Conservation (phyloP, 352 stramenopile species). For the Globisporangium alternatum region DNA sequence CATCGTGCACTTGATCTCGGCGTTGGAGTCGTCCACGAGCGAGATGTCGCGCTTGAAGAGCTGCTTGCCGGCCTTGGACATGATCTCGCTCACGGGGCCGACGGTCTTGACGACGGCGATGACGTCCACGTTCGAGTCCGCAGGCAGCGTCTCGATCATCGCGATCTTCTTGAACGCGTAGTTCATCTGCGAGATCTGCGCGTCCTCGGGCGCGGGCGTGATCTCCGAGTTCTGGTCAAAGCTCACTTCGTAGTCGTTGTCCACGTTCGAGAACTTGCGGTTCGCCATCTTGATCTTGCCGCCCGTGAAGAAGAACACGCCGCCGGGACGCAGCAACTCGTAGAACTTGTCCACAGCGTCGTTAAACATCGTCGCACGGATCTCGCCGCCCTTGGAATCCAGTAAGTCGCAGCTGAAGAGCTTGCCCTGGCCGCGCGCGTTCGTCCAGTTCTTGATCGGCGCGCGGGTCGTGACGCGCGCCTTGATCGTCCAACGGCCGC, state of each 20-base stretch:
- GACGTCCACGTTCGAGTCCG: constrained; percentile 92
- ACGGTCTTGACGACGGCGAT: constrained; percentile 95
- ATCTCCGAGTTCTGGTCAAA: constrained; percentile 97
- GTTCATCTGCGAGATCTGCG: constrained; percentile 86
- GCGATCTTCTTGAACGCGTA: constrained; percentile 95
- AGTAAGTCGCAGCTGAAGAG: constrained; percentile 97
- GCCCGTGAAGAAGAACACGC: constrained; percentile 94
- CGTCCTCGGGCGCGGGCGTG: constrained; percentile 84
- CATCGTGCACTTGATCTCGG: constrained; percentile 96
- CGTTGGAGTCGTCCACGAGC: constrained; percentile 94
- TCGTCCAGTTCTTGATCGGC: constrained; percentile 95
- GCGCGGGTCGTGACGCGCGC: constrained; percentile 92
- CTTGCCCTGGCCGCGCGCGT: constrained; percentile 94
- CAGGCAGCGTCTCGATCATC: constrained; percentile 85
- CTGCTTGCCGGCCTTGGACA: constrained; percentile 94
- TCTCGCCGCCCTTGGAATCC: constrained; percentile 94
- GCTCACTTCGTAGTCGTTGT: constrained; percentile 98
- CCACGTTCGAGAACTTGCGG: constrained; percentile 95
- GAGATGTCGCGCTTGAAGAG: constrained; percentile 96
- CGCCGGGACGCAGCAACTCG: constrained; percentile 79
- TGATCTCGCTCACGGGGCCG: constrained; percentile 90
- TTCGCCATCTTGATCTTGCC: constrained; percentile 97
- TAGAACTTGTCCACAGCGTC: constrained; percentile 98
- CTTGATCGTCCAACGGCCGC: constrained; percentile 95
- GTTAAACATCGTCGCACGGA: constrained; percentile 99